These are phyloP conservation scores for Pleoardoris graminearum DNA, from an alignment of 2,329 filamentous ascomycete genomes.

Conservation along the genomic window DNA sequence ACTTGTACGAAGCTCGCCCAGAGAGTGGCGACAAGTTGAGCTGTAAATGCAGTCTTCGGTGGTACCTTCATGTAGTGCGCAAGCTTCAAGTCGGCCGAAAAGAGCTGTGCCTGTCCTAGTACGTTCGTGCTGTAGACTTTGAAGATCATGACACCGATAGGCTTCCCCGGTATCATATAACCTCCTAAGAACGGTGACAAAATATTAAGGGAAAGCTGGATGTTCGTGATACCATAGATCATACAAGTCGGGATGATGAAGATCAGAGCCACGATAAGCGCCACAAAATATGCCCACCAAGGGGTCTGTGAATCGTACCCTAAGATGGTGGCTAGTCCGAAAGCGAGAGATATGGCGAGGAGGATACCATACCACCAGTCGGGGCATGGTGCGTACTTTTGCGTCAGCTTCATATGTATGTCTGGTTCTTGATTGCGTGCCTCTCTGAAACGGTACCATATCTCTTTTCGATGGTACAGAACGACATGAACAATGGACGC, in stretches of 20 bases:
- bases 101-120: constrained; percentile 45
- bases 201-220: constrained; percentile 23
- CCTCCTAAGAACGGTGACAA: constrained; percentile 49
- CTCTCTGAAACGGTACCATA: constrained; percentile 44
- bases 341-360: constrained; percentile 54
- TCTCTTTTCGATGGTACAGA: constrained; percentile 43
- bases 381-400: constrained; percentile 37
- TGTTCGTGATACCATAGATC: constrained; percentile 53
- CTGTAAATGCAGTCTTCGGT: constrained; percentile 67
- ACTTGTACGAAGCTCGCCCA: constrained; percentile 70
- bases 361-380: constrained; percentile 53
- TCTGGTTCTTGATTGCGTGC: constrained; percentile 36
- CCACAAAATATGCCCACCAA: constrained; percentile 35
- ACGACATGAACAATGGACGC: constrained; percentile 41
- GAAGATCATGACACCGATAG: constrained; percentile 57
- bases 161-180: constrained; percentile 54
- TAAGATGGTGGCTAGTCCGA: constrained; percentile 34
- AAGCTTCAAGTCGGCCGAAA: constrained; percentile 56
- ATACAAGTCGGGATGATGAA: constrained; percentile 66
- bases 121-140: constrained; percentile 46
- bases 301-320: constrained; percentile 48
- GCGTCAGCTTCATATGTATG: constrained; percentile 40
- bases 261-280: constrained; percentile 52
- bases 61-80: constrained; percentile 61
- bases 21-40: constrained; percentile 67